Percentiles rank a stretch among this genome's conserved stretches.
phyloP scores from a whole-genome alignment of 2,329 filamentous ascomycete genomes.

The Pseudopithomyces maydicus region DNA sequence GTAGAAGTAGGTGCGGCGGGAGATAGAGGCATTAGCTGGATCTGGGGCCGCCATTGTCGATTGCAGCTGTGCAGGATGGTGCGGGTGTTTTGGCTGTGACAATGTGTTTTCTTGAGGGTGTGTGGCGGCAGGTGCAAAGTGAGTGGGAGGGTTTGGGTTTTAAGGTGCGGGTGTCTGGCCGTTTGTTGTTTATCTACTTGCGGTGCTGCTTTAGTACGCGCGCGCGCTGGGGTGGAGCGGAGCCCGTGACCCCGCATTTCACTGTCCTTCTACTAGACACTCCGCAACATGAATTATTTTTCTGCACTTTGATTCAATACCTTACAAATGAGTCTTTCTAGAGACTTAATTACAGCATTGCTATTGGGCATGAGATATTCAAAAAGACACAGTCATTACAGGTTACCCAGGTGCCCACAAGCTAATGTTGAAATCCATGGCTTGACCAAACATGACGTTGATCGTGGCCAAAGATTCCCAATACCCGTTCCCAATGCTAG shows the following conservation, averaged over 20 bases:
- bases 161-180: neutral
- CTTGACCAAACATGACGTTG: too few species aligned
- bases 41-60: neutral
- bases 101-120: neutral
- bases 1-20: constrained; percentile 63
- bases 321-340: too few species aligned
- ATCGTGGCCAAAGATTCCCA: too few species aligned
- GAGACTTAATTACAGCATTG: too few species aligned
- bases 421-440: too few species aligned
- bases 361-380: too few species aligned
- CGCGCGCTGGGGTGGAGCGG: neutral
- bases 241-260: constrained; percentile 1
- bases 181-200: neutral
- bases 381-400: too few species aligned
- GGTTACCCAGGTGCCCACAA: too few species aligned
- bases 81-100: constrained; percentile 2
- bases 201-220: neutral
- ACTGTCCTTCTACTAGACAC: neutral
- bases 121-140: neutral
- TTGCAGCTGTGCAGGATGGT: constrained; percentile 1
- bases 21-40: constrained; percentile 50
- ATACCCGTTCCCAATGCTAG: too few species aligned
- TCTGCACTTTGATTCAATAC: too few species aligned
- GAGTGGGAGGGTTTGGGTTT: neutral
- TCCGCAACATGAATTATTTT: neutral